Evolutionary conservation across 495 filamentous ascomycete species (phyloP).

Genomic region (Penicillium pulvis): DNA sequence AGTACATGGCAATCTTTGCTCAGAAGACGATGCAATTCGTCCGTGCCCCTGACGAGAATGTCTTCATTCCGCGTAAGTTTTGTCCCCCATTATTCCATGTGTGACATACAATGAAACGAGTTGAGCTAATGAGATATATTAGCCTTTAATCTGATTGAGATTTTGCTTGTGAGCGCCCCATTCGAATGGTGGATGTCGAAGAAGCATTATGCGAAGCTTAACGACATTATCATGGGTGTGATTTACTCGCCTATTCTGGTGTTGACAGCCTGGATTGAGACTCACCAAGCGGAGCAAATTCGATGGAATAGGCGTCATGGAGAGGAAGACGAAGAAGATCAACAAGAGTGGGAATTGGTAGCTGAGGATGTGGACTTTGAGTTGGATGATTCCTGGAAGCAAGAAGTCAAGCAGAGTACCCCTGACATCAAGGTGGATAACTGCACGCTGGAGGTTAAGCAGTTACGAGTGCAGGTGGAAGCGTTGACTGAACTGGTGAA

Average conservation of each 20-base stretch:
- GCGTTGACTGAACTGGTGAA: constrained; percentile 64
- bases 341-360: constrained; percentile 94
- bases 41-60: constrained; percentile 95
- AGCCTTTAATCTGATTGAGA: constrained; percentile 90
- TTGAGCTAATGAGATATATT: background rate
- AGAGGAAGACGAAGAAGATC: constrained; percentile 85
- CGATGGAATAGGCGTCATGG: constrained; percentile 71
- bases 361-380: constrained; percentile 72
- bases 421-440: constrained; percentile 76
- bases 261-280: constrained; percentile 76
- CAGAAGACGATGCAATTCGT: constrained; percentile 96
- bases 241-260: constrained; percentile 86
- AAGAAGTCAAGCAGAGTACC: constrained; percentile 69
- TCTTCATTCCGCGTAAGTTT: constrained; percentile 78
- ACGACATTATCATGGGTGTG: constrained; percentile 82
- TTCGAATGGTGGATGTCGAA: constrained; percentile 94
- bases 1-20: constrained; percentile 87
- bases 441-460: constrained; percentile 65
- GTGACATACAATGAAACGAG: background rate
- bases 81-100: background rate
- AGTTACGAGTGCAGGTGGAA: constrained; percentile 68
- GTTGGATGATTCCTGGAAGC: constrained; percentile 77
- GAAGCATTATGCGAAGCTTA: constrained; percentile 69
- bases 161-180: constrained; percentile 74
- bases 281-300: constrained; percentile 66